Conservation (phyloP, 805 yeast genomes). For the Dipodascopsis uninucleata region DNA sequence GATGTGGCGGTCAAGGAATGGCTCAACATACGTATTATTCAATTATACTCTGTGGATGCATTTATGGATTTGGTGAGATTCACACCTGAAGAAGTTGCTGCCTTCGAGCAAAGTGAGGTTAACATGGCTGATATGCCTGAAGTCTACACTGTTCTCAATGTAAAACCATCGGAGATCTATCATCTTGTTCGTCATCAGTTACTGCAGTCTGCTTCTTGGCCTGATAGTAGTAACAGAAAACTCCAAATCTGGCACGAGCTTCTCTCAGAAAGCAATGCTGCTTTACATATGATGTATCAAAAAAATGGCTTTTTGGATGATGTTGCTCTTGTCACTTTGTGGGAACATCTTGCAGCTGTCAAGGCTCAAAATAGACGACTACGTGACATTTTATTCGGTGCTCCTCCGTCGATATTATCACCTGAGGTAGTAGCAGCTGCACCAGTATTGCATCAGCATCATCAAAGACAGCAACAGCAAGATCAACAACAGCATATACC, state of each 20-base stretch:
- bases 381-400: conserved; percentile 8
- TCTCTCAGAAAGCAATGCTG: conserved; percentile 13
- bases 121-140: conserved; percentile 10
- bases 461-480: background rate
- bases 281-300: conserved; percentile 14
- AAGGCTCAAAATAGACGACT: conserved; percentile 20
- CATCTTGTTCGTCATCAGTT: conserved; percentile 12
- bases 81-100: conserved; percentile 10
- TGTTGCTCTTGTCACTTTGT: conserved; percentile 15
- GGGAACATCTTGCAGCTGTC: conserved; percentile 19
- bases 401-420: background rate
- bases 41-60: conserved; percentile 18
- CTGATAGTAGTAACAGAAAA: conserved; percentile 9
- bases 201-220: conserved; percentile 14
- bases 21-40: conserved; percentile 16
- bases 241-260: conserved; percentile 20
- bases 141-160: conserved; percentile 6
- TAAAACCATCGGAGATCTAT: conserved; percentile 13
- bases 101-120: conserved; percentile 9
- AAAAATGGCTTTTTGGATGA: conserved; percentile 12
- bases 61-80: conserved; percentile 18
- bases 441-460: background rate
- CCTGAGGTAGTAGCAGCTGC: background rate
- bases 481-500: conserved; percentile 1
- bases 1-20: conserved; percentile 13